Evolutionary conservation across 192 early-diverging fungal species (phyloP).

Genomic region (Mortierella claussenii): DNA sequence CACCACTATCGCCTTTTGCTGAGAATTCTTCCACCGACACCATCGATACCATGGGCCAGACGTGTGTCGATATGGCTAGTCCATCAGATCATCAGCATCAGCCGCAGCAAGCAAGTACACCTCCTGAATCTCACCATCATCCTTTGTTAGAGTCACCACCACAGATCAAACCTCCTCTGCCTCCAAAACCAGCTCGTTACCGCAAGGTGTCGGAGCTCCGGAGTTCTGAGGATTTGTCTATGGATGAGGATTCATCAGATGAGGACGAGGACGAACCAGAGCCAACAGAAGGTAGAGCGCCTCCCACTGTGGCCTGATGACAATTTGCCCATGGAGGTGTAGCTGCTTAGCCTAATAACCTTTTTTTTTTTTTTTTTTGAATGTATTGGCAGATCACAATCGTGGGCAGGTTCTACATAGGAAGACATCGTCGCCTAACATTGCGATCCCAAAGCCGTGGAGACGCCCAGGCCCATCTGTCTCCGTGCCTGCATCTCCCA

Average conservation of each 20-base stretch:
- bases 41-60: no score
- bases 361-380: background rate
- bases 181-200: slow-evolving; percentile 59
- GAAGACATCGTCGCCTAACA: slow-evolving; percentile 27
- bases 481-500: slow-evolving; percentile 50
- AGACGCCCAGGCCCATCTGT: slow-evolving; percentile 15
- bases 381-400: background rate
- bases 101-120: background rate
- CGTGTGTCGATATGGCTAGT: no score
- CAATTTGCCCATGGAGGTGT: no score
- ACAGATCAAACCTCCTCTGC: slow-evolving; percentile 53
- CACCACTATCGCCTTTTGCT: no score
- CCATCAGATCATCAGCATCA: no score
- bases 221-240: slow-evolving; percentile 9
- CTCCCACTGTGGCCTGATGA: background rate
- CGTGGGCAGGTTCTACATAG: background rate
- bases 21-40: no score
- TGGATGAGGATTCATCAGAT: slow-evolving; percentile 22
- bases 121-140: slow-evolving; percentile 6
- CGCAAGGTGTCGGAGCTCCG: slow-evolving; percentile 13
- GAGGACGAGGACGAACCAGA: slow-evolving; percentile 42
- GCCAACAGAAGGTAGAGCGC: background rate
- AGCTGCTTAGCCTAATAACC: no score
- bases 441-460: slow-evolving; percentile 25
- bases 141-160: slow-evolving; percentile 10